Base-by-base conservation (phyloP, 768 basidiomycete species). In the Pleurotus sapidus region DNA sequence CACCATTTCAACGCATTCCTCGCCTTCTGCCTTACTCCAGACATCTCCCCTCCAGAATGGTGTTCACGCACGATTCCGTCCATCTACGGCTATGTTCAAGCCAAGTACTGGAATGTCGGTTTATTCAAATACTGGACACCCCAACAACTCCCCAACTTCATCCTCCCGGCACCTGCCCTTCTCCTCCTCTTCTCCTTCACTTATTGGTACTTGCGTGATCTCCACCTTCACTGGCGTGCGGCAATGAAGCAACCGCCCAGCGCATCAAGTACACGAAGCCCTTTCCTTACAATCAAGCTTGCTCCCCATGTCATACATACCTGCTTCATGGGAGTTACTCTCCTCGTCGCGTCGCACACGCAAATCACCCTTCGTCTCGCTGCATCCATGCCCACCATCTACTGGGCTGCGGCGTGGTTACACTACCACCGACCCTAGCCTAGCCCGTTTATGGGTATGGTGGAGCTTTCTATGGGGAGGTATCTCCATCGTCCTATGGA, bases 101-200 rank as follows among this genome's bases (percentile, higher is more conserved):
- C 72, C 4, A 76, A 80, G 54, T 98, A 98, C 69, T 99, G 96
- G 97, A 78, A 89, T 67, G 74, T 81, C 45, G 94, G 95, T 14
- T 83, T 95, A 61, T 70, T 99, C 59, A 82, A 77, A 2, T 98
- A 98, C 70, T 99, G 93, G 93, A 87, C 87, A 0, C 59, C 74
- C 20, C 72, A 80, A 27, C 95, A 99, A 70, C 63, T 93, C 2
- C 97, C 97, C 46, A 97, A 98, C 70, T 91, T 98, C 67, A 61
- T 93, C 59, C 77, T 98, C 56, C 84, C 89, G 14, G 64, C 83
- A 0, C 96, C 96, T 0, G 78, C 88, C 0, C 79, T 96, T 54
- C 42, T 72, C 49, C 72, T 80, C 60, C 71, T 87, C 38, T 70
- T 79, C 55, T 56, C 70, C 4, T 84, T 82, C 57, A 71, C 74